A percentile compares a stretch with the other conserved stretches of the same genome.
phyloP scores from a whole-genome alignment of 1,284 basidiomycete species.

The Microbotryum scabiosae region DNA sequence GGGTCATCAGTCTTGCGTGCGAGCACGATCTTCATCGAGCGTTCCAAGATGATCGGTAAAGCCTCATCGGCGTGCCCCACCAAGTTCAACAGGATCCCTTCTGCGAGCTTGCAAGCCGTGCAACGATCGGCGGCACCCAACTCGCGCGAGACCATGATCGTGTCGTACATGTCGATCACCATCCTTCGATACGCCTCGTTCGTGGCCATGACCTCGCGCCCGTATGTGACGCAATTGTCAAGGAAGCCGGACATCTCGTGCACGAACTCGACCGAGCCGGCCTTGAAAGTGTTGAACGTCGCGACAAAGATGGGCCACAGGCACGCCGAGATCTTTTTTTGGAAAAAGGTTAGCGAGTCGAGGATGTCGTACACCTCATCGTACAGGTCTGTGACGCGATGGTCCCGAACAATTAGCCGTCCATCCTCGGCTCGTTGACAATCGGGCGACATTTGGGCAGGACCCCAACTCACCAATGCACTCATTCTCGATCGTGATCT shows the following conservation, averaged over 20 bases:
- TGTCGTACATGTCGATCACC: slow-evolving; percentile 74
- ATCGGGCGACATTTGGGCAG: no score
- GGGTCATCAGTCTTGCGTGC: slow-evolving; percentile 36
- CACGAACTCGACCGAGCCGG: slow-evolving; percentile 73
- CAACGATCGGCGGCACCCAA: slow-evolving; percentile 75
- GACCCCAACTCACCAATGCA: slow-evolving; percentile 42
- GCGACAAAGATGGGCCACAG: slow-evolving; percentile 83
- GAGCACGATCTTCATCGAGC: slow-evolving; percentile 50
- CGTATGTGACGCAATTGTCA: slow-evolving; percentile 84
- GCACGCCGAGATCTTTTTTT: slow-evolving; percentile 61
- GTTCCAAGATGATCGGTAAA: slow-evolving; percentile 53
- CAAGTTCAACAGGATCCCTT: slow-evolving; percentile 70
- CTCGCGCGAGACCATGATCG: slow-evolving; percentile 59
- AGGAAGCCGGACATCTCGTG: slow-evolving; percentile 82
- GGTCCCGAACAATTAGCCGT: not conserved
- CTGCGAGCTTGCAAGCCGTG: slow-evolving; percentile 76
- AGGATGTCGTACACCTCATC: slow-evolving; percentile 82
- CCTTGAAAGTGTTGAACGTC: slow-evolving; percentile 76
- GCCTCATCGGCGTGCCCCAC: slow-evolving; percentile 64
- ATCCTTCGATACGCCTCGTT: slow-evolving; percentile 69
- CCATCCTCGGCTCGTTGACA: not conserved
- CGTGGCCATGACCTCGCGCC: slow-evolving; percentile 62
- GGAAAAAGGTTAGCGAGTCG: slow-evolving; percentile 75
- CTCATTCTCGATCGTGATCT: slow-evolving; percentile 54
- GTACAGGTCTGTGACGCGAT: slow-evolving; percentile 56